Conservation (phyloP, 225 moss, liverwort and hornwort genomes). For the Climacium dendroides region DNA sequence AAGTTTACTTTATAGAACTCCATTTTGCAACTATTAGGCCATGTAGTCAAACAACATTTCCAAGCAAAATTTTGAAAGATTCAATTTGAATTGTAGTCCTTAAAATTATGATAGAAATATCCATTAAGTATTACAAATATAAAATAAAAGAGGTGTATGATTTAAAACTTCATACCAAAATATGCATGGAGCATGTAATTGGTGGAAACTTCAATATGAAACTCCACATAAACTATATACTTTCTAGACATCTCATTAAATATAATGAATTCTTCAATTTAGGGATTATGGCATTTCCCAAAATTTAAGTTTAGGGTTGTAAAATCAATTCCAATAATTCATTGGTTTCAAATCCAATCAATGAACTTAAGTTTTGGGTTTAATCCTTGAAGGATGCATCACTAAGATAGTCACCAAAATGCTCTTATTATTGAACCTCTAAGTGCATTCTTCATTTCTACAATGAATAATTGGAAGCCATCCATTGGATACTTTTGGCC, state of each 20-base stretch:
- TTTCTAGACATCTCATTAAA: neutral
- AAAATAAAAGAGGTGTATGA: neutral
- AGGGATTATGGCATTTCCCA: neutral
- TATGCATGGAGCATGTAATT: neutral
- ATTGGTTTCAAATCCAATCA: neutral
- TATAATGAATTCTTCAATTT: neutral
- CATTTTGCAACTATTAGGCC: no score
- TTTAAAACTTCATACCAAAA: neutral
- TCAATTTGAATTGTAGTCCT: neutral
- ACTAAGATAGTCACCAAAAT: no score
- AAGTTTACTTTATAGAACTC: no score
- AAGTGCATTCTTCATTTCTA: neutral
- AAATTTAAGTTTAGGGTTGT: no score
- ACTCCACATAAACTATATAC: neutral
- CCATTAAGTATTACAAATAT: neutral
- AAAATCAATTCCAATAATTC: neutral
- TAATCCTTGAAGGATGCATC: no score
- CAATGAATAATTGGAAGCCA: no score
- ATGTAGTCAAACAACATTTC: neutral
- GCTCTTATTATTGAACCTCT: neutral
- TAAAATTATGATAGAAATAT: neutral
- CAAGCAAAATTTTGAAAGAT: neutral
- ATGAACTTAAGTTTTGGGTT: neutral
- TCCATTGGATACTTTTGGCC: fast-evolving
- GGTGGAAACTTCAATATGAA: neutral